Percentiles rank a stretch among this genome's conserved stretches.
Conservation (phyloP, 2,329 filamentous ascomycete genomes). For the Amphichorda felina region DNA sequence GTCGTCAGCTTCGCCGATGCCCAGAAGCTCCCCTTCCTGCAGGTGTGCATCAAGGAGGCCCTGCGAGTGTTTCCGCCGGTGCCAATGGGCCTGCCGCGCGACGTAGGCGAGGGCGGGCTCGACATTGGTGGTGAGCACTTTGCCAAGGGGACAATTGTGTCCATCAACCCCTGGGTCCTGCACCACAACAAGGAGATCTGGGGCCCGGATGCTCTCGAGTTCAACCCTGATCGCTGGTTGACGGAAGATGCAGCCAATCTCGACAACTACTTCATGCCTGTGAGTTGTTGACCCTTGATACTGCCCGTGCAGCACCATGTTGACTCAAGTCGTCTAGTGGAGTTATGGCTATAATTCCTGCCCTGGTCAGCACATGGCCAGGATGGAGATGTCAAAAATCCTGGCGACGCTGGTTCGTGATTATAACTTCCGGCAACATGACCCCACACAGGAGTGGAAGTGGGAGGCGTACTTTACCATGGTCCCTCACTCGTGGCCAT, state of each 20-base stretch:
- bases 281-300: slow-evolving; percentile 3
- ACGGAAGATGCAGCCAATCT: background rate
- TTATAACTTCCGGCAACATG: slow-evolving; percentile 6
- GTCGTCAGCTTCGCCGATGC: slow-evolving; percentile 10
- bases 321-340: slow-evolving; percentile 3
- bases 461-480: slow-evolving; percentile 7
- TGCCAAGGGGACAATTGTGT: slow-evolving; percentile 14
- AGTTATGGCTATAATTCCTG: slow-evolving; percentile 7
- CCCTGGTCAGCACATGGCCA: slow-evolving; percentile 8
- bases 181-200: slow-evolving; percentile 19
- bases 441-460: slow-evolving; percentile 6
- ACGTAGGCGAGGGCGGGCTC: slow-evolving; percentile 17
- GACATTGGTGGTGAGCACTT: slow-evolving; percentile 14
- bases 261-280: slow-evolving; percentile 7
- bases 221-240: slow-evolving; percentile 9
- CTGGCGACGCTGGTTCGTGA: slow-evolving; percentile 6
- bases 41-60: slow-evolving; percentile 25
- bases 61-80: slow-evolving; percentile 22
- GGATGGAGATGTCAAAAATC: slow-evolving; percentile 7
- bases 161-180: slow-evolving; percentile 11
- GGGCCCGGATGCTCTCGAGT: slow-evolving; percentile 20
- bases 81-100: slow-evolving; percentile 10
- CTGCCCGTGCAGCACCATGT: too few relatives aligned
- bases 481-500: slow-evolving; percentile 6
- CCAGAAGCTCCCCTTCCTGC: slow-evolving; percentile 18